phyloP scores from a whole-genome alignment of 768 basidiomycete species.

The Kwoniella heveanensis region DNA sequence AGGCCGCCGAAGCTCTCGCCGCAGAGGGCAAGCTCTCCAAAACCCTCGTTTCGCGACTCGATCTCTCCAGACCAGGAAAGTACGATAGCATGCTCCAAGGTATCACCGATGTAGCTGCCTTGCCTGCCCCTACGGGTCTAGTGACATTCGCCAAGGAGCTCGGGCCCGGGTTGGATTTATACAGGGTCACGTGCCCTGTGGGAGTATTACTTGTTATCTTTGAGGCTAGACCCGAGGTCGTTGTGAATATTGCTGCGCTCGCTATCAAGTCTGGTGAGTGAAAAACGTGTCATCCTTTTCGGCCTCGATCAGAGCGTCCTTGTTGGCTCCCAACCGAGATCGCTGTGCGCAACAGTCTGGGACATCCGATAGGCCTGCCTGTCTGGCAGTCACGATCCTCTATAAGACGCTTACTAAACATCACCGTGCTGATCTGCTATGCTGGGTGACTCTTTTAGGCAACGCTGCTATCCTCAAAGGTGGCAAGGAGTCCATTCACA shows the following conservation, averaged over 20 bases:
- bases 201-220: slow-evolving; percentile 96
- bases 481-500: slow-evolving; percentile 88
- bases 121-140: slow-evolving; percentile 82
- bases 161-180: slow-evolving; percentile 82
- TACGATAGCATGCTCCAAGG: slow-evolving; percentile 95
- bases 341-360: too few species aligned
- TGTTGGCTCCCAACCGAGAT: too few species aligned
- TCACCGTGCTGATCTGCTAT: too few species aligned
- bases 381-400: neutral
- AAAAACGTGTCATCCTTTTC: too few species aligned
- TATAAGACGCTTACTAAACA: too few species aligned
- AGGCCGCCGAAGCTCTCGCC: slow-evolving; percentile 79
- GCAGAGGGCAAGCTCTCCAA: slow-evolving; percentile 79
- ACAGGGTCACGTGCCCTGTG: slow-evolving; percentile 93
- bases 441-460: slow-evolving; percentile 66
- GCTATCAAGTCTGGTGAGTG: slow-evolving; percentile 90
- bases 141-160: slow-evolving; percentile 88
- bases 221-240: slow-evolving; percentile 94
- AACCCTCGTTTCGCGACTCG: slow-evolving; percentile 81
- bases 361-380: too few species aligned
- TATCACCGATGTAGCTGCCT: slow-evolving; percentile 76
- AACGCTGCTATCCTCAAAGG: slow-evolving; percentile 97
- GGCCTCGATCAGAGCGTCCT: too few species aligned
- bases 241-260: slow-evolving; percentile 92
- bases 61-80: slow-evolving; percentile 73